Evolutionary conservation across 805 yeast species (phyloP), one percentile per base, ranked within the genome.

Genomic region (Candida odintsovae): DNA sequence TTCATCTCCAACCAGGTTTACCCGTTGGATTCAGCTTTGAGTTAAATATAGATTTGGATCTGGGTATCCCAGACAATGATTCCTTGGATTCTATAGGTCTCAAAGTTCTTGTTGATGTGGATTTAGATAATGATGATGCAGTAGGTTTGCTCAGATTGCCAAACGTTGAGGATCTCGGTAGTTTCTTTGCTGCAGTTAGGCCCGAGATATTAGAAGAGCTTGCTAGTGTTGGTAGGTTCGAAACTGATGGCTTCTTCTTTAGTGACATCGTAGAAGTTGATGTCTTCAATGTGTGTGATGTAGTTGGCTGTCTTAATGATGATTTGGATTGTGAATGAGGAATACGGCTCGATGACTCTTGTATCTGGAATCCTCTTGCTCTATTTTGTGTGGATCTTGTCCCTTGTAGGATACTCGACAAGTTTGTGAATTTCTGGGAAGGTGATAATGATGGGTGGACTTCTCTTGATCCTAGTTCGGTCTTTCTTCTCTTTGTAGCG

Each of bases 401-500:
- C 4, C 38, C 38, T 19, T 43, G 20, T 15, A 43, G 23, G n/a
- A 43, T 43, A 20, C 41, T 29, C 29, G 38, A 29, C 12, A 43
- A 18, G 13, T 38, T 29, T 16, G 22, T 38, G 12, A 40, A 38
- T 10, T 20, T 44, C 43, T 44, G 52, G 2, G 54, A 49, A 6
- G 45, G 43, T 16, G 45, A 18, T 8, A 26, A 18, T 29, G 31
- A n/a, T 22, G 41, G 11, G 36, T 41, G 49, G 12, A 52, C 40
- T 28, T 50, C 55, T 29, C 53, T 49, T 1, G 45, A 28, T 4
- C 58, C 57, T 1, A 50, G 13, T 9, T 50, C 55, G 1, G 58
- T 57, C 40, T 46, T 54, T 42, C 64, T 50, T 55, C 61, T 58
- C 49, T 60, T 60, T 3, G 57, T 4, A 2, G 49, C 51, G 40